Percentiles rank a stretch among this genome's conserved stretches.
Conservation (phyloP, 2,329 filamentous ascomycete species). For the Ophiostoma pallidulum region DNA sequence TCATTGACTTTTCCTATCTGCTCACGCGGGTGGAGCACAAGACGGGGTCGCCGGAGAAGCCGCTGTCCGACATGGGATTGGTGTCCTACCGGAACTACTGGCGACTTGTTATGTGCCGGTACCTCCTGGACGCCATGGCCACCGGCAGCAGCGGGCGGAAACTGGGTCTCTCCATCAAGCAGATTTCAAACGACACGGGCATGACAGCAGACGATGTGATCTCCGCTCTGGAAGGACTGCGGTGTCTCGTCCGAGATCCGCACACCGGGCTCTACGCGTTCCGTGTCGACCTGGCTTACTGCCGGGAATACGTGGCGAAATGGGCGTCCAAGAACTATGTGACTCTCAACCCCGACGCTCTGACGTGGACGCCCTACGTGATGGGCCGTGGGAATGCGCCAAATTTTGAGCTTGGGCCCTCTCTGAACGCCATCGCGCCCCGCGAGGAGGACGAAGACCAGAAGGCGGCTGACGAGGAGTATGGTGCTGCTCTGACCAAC, state of each 20-base stretch:
- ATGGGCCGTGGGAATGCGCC: slow-evolving; percentile 82
- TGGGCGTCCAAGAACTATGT: slow-evolving; percentile 88
- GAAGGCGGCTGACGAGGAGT: slow-evolving; percentile 27
- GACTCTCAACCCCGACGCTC: slow-evolving; percentile 64
- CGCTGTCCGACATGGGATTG: slow-evolving; percentile 92
- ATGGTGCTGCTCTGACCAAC: slow-evolving; percentile 24
- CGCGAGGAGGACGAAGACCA: slow-evolving; percentile 61
- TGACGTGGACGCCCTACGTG: slow-evolving; percentile 94
- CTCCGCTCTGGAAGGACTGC: slow-evolving; percentile 80
- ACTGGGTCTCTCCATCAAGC: slow-evolving; percentile 49
- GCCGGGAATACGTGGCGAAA: slow-evolving; percentile 75
- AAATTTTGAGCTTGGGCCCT: slow-evolving; percentile 72
- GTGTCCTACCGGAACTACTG: slow-evolving; percentile 98
- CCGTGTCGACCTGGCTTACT: slow-evolving; percentile 76
- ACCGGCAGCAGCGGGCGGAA: slow-evolving; percentile 29
- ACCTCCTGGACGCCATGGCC: slow-evolving; percentile 57
- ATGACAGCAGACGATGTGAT: slow-evolving; percentile 96
- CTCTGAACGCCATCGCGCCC: slow-evolving; percentile 77
- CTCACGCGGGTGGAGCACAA: slow-evolving; percentile 88
- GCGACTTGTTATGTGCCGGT: slow-evolving; percentile 79
- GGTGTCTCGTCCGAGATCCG: slow-evolving; percentile 82
- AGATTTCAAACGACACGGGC: slow-evolving; percentile 80
- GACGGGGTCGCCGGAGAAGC: slow-evolving; percentile 93
- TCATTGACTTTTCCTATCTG: slow-evolving; percentile 98
- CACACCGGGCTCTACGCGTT: slow-evolving; percentile 83